A percentile compares a stretch with the other conserved stretches of the same genome.
Conservation (phyloP, 257 asterid genomes). For the Plantago ovata region DNA sequence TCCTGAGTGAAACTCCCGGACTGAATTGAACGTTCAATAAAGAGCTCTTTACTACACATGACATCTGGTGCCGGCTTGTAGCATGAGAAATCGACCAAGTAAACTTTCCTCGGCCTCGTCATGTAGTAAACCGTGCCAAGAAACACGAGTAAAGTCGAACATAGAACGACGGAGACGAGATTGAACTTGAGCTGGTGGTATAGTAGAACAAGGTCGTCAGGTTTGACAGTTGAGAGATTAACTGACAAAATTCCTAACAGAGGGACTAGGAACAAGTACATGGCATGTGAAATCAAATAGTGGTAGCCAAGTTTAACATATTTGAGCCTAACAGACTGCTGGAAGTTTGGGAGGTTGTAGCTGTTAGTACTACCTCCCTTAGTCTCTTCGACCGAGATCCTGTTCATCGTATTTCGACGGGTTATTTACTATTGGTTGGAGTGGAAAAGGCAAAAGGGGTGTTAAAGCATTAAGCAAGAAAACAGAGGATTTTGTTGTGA, state of each 20-base stretch:
- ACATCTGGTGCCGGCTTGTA: conserved; percentile 1
- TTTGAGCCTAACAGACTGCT: conserved; percentile 1
- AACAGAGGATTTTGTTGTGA: too few relatives aligned
- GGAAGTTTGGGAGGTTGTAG: not conserved
- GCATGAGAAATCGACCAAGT: not conserved
- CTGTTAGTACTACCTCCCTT: not conserved
- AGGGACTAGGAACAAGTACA: conserved; percentile 1
- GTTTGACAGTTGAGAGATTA: not conserved
- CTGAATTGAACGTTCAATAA: not conserved
- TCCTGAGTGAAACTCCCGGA: not conserved
- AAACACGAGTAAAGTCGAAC: not conserved
- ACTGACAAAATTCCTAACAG: not conserved
- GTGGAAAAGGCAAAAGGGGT: too few relatives aligned
- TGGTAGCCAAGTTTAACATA: conserved; percentile 1
- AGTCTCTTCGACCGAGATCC: not conserved
- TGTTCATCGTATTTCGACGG: not conserved
- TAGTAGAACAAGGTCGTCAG: not conserved
- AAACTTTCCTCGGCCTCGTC: not conserved
- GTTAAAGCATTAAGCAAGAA: too few relatives aligned
- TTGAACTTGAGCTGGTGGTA: not conserved
- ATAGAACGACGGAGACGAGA: not conserved
- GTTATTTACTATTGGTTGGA: too few relatives aligned
- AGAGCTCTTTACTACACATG: conserved; percentile 7
- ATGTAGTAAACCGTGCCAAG: not conserved
- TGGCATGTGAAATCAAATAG: conserved; percentile 6